Percentiles rank a stretch among this genome's conserved stretches.
Evolutionary conservation across 2,329 filamentous ascomycete genomes (phyloP).

Genomic region (Sporothrix schenckii): DNA sequence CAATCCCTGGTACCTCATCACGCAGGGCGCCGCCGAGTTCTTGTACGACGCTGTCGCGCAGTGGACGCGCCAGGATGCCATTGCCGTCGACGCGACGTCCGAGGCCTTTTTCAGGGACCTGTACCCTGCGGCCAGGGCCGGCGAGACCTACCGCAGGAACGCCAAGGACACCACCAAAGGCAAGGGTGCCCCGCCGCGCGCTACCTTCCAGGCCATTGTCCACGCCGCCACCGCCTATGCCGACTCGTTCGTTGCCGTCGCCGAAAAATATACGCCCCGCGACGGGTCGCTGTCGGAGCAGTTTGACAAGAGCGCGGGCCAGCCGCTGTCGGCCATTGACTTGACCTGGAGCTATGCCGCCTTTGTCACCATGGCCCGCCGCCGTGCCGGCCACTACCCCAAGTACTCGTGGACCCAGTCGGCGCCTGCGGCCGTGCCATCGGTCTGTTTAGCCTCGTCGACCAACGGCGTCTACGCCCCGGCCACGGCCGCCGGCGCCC

Average conservation of each 20-base stretch:
- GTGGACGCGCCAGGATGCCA: conserved; percentile 1
- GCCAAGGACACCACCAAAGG: too few relatives aligned
- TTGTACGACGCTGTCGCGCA: conserved; percentile 12
- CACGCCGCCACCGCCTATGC: conserved; percentile 2
- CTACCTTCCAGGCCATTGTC: conserved; percentile 10
- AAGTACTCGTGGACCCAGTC: background rate
- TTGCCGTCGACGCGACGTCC: background rate
- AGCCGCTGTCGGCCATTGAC: conserved; percentile 12
- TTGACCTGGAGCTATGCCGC: conserved; percentile 13
- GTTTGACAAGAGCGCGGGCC: conserved; percentile 6
- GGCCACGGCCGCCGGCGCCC: background rate
- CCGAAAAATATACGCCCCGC: conserved; percentile 1
- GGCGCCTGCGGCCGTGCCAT: background rate
- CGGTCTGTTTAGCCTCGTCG: background rate
- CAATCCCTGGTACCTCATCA: conserved; percentile 22
- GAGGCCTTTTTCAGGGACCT: conserved; percentile 11
- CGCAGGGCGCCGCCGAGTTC: conserved; percentile 17
- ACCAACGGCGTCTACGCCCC: background rate
- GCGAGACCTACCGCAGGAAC: background rate
- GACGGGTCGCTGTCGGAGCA: conserved; percentile 20
- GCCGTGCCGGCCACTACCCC: conserved; percentile 5
- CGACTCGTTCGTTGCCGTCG: conserved; percentile 3
- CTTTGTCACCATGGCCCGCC: conserved; percentile 16
- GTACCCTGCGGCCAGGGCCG: conserved; percentile 8
- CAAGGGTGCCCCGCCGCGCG: background rate